Base-by-base conservation (phyloP, 352 stramenopile genomes). In the Labyrinthula sp. region DNA sequence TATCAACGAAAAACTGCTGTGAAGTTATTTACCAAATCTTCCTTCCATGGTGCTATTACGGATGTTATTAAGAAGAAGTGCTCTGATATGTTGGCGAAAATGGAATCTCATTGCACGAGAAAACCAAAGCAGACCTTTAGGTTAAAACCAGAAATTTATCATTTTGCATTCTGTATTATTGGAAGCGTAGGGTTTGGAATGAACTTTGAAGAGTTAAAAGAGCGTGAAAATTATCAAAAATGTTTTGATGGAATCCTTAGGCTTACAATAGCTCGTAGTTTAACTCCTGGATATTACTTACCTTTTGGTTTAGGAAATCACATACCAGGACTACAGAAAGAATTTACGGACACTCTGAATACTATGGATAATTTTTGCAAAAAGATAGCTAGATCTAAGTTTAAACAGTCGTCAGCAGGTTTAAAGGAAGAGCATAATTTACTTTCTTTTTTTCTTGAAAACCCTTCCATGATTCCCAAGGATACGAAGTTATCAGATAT, bases 11-110 rank as follows among this genome's bases (percentile, higher is more conserved):
- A 78, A 40, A 71, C 60, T 9, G 70, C 73, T 34, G 81, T 70
- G 33, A 77, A 87, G 45, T 71, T 89, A 6, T 82, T 84, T 25
- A 79, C 69, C 18, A 62, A 63, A 31, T 57, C 69, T 63, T 73
- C 74, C 22, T 60, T 59, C 21, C 20, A 48, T 34, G 47, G 12
- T 25, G 26, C 17, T 31, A 59, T 54, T 40, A 55, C 34, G 21
- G 26, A 33, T 31, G 48, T 31, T 3, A 50, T 45, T 12, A 26
- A 24, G 24, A 18, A 45, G 2, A 29, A 59, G 27, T 14, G 14
- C 14, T 17, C 35, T 9, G 45, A 35, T 24, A 25, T 45, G 20
- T 38, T 23, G 3, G 41, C 58, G 12, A 21, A 49, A 1, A 30
- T 66, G 22, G 8, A 47, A 10, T n/a, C n/a, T n/a, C n/a, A n/a